A percentile compares a stretch with the other conserved stretches of the same genome.
phyloP scores from a whole-genome alignment of 176 grass and related monocot species.

The Panicum miliaceum region DNA sequence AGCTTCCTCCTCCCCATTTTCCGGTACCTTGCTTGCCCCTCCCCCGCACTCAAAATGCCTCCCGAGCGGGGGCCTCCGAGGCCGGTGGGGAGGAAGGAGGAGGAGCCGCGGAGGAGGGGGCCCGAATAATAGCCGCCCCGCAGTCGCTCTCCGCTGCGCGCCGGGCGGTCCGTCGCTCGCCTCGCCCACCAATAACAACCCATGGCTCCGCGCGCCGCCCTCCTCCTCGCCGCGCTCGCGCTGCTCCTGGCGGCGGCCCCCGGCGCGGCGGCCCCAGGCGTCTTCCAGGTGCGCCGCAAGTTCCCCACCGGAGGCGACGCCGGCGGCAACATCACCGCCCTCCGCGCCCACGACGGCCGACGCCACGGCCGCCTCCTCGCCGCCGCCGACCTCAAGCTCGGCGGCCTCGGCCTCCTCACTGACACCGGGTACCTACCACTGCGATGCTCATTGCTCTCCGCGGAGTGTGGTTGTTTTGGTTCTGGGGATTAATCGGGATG shows the following conservation, averaged over 20 bases:
- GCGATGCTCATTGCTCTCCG: too few species aligned
- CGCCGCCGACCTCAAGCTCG: slow-evolving; percentile 56
- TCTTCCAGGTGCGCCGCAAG: slow-evolving; percentile 58
- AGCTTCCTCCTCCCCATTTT: neutral
- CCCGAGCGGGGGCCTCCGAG: neutral
- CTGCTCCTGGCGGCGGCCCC: neutral
- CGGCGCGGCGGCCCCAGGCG: slow-evolving; percentile 14
- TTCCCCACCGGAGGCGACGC: neutral
- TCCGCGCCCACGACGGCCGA: slow-evolving; percentile 52
- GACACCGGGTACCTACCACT: slow-evolving; percentile 59
- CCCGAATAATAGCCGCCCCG: neutral
- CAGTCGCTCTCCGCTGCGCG: neutral
- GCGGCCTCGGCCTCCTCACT: slow-evolving; percentile 65
- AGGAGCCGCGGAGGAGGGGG: neutral
- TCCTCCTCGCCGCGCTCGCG: slow-evolving; percentile 31
- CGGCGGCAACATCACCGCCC: slow-evolving; percentile 25
- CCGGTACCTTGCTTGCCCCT: neutral
- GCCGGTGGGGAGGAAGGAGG: neutral
- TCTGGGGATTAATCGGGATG: neutral
- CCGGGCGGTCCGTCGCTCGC: neutral
- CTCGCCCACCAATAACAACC: neutral
- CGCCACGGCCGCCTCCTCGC: slow-evolving; percentile 65
- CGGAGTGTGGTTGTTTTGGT: neutral
- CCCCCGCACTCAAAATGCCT: neutral
- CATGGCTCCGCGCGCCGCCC: slow-evolving; percentile 19